These are phyloP conservation scores for Auricularia sp. DNA, from an alignment of 768 basidiomycete genomes.

Conservation along the genomic window DNA sequence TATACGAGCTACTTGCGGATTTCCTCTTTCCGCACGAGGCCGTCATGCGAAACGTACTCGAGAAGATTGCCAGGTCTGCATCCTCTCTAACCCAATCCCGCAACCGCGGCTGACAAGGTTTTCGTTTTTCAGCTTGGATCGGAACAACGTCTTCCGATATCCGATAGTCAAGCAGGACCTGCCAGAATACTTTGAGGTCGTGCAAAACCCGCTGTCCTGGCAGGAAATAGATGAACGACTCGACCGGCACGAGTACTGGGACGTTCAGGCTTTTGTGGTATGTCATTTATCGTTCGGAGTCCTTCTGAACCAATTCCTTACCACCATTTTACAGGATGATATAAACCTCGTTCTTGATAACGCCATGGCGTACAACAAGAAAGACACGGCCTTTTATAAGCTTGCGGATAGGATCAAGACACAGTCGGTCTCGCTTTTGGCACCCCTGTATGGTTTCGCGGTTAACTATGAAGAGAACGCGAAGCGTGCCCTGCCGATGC, in stretches of 20 bases:
- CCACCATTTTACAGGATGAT: conserved; percentile 44
- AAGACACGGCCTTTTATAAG: conserved; percentile 60
- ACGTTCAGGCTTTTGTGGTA: conserved; percentile 64
- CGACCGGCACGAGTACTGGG: conserved; percentile 73
- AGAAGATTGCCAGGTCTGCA: conserved; percentile 52
- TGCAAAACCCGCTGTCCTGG: conserved; percentile 87
- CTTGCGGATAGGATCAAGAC: conserved; percentile 54
- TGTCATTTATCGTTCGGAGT: too few species aligned
- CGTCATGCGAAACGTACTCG: conserved; percentile 51
- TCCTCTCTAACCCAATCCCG: neutral
- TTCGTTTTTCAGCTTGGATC: conserved; percentile 48
- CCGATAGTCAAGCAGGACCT: conserved; percentile 73
- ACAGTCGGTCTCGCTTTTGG: conserved; percentile 30
- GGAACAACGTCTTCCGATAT: conserved; percentile 63
- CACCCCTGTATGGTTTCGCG: conserved; percentile 14
- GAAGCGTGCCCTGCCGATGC: too few species aligned
- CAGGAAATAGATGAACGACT: conserved; percentile 69
- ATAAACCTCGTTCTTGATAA: conserved; percentile 77
- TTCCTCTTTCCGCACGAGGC: conserved; percentile 60
- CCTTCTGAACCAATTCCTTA: too few species aligned
- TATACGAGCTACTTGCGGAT: conserved; percentile 54
- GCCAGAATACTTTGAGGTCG: conserved; percentile 83
- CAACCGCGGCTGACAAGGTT: conserved; percentile 5
- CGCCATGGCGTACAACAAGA: conserved; percentile 76
- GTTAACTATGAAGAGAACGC: neutral